Conservation (phyloP, 2,329 filamentous ascomycete genomes). For the Aphanocladium album region DNA sequence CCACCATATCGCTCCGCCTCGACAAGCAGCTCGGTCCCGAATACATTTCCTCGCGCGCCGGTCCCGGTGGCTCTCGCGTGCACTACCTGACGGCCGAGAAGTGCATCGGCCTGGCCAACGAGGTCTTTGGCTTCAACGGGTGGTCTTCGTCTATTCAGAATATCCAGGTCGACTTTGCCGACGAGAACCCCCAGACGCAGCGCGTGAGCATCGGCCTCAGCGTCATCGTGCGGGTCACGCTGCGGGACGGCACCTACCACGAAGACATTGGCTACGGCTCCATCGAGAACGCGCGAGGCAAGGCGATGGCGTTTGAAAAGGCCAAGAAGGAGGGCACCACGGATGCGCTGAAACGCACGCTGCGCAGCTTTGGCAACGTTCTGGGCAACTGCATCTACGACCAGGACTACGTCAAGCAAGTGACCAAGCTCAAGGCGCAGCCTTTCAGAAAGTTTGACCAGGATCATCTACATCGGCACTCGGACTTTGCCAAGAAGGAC, state of each 20-base stretch:
- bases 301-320: conserved; percentile 95
- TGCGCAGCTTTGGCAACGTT: conserved; percentile 92
- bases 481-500: conserved; percentile 65
- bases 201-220: conserved; percentile 83
- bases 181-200: conserved; percentile 72
- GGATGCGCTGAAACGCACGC: conserved; percentile 81
- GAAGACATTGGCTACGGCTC: conserved; percentile 97
- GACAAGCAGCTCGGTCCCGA: conserved; percentile 94
- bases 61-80: conserved; percentile 78
- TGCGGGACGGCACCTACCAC: conserved; percentile 92
- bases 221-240: conserved; percentile 82
- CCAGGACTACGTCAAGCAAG: conserved; percentile 83
- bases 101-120: conserved; percentile 89
- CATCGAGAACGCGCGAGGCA: conserved; percentile 92
- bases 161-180: conserved; percentile 91
- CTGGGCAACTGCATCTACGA: conserved; percentile 99
- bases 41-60: conserved; percentile 83
- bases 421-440: conserved; percentile 81
- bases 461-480: conserved; percentile 74
- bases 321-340: conserved; percentile 98
- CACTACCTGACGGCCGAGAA: conserved; percentile 97
- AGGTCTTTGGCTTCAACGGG: conserved; percentile 94
- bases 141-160: conserved; percentile 97
- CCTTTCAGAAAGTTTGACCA: conserved; percentile 71
- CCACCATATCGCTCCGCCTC: conserved; percentile 76